Base-by-base conservation (phyloP, 768 basidiomycete species). In the Mycena vitilis region DNA sequence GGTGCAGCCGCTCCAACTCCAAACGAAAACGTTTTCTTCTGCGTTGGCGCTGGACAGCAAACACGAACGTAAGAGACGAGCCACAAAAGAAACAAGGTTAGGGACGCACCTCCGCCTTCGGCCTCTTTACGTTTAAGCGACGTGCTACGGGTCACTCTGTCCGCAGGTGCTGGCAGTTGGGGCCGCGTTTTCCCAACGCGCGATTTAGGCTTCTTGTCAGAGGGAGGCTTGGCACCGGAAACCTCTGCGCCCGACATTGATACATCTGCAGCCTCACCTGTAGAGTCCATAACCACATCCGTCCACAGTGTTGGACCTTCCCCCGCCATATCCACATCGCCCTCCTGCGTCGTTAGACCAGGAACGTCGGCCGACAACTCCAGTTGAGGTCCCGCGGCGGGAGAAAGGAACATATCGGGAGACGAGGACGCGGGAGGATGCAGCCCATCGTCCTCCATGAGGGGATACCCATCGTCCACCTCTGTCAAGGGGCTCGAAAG, bases 81-180 rank as follows among this genome's bases (percentile, higher is more conserved):
- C 22, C 34, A 54, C 25, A 18, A 44, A 63, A 30, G 30, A 57
- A 53, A 40, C 37, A 49, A 36, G 22, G 25, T 5, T 30, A 16
- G 25, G 37, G 18, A 49, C 58, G 36, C 51, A 60, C 56, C 63
- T 60, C 64, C 67, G 34, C 66, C 70, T 54, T 69, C 71, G 23
- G 60, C 64, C 57, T 72, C 71, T 48, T 72, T 72, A 42, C 71
- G 66, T 57, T 72, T 72, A 52, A 72, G 58, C 37, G 70, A 68
- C 45, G 71, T 23, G 48, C 71, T 72, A 37, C 71, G 71, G 6
- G 71, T 72, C 37, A 72, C 71, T 49, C 71, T 44, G 34, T 72
- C 71, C 1, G 67, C 67, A 16, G 66, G 62, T 7, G 48, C 62
- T 1, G 70, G 70, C 34, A 72, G 37, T 15, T 60, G 60, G 1